Evolutionary conservation across 1,284 basidiomycete genomes (phyloP).

Genomic region (Leccinum insigne): DNA sequence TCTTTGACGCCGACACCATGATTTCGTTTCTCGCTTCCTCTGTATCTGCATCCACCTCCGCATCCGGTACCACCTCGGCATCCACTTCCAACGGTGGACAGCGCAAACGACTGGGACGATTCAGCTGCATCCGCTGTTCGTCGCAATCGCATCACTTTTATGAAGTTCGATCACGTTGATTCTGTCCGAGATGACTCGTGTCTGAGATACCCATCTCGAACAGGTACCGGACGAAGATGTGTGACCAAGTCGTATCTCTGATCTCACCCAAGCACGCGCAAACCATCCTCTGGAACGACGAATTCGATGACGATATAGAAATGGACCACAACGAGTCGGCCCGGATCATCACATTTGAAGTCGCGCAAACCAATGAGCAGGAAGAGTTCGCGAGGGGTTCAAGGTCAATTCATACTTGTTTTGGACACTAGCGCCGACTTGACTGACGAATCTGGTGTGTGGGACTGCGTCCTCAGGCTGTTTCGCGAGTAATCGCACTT

Average conservation of each 20-base stretch:
- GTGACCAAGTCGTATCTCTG: slow-evolving; percentile 51
- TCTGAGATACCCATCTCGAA: neutral
- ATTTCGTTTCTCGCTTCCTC: slow-evolving; percentile 24
- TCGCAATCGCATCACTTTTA: slow-evolving; percentile 59
- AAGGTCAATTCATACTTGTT: slow-evolving; percentile 28
- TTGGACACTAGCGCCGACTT: too few species aligned
- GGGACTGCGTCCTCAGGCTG: slow-evolving; percentile 10
- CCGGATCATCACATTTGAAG: slow-evolving; percentile 54
- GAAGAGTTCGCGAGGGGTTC: slow-evolving; percentile 51
- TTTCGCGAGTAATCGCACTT: slow-evolving; percentile 14
- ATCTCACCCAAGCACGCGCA: slow-evolving; percentile 46
- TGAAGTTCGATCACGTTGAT: slow-evolving; percentile 43
- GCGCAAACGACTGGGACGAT: slow-evolving; percentile 57
- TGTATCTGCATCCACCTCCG: neutral
- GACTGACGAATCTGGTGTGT: neutral
- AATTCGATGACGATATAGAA: slow-evolving; percentile 25
- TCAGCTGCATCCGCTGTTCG: slow-evolving; percentile 42
- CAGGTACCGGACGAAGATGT: slow-evolving; percentile 57
- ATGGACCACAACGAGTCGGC: slow-evolving; percentile 42
- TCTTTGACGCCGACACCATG: slow-evolving; percentile 45
- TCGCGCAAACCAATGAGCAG: slow-evolving; percentile 56
- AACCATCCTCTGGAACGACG: slow-evolving; percentile 42
- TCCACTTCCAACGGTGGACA: slow-evolving; percentile 7
- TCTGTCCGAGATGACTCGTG: neutral
- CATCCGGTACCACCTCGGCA: neutral